Percentiles rank a stretch among this genome's conserved stretches.
Evolutionary conservation across 2,329 filamentous ascomycete genomes (phyloP).

Genomic region (Calonectria hongkongensis): DNA sequence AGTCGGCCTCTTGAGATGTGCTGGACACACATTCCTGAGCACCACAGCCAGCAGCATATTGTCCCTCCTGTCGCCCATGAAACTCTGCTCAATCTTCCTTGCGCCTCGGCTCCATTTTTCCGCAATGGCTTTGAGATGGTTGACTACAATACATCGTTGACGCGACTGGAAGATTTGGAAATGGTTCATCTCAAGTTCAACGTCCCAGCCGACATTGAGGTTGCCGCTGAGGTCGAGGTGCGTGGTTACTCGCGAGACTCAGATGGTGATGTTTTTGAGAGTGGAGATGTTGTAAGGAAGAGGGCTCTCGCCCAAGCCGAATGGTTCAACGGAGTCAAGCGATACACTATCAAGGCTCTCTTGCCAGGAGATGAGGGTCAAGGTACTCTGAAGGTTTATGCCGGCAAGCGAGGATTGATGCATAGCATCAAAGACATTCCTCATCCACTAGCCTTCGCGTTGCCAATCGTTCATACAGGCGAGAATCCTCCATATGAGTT

Average conservation of each 20-base stretch:
- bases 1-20: constrained; percentile 90
- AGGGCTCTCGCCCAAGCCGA: constrained; percentile 92
- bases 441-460: constrained; percentile 89
- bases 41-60: constrained; percentile 92
- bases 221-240: constrained; percentile 93
- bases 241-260: constrained; percentile 85
- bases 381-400: constrained; percentile 92
- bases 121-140: constrained; percentile 85
- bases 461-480: constrained; percentile 93
- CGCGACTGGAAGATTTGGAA: constrained; percentile 92
- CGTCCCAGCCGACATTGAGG: constrained; percentile 92
- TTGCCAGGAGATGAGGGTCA: constrained; percentile 94
- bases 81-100: constrained; percentile 89
- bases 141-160: constrained; percentile 92
- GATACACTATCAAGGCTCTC: constrained; percentile 94
- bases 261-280: constrained; percentile 96
- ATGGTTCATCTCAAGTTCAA: constrained; percentile 92
- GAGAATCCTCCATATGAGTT: constrained; percentile 97
- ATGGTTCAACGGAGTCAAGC: constrained; percentile 90
- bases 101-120: constrained; percentile 92
- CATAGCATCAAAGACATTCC: constrained; percentile 98
- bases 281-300: constrained; percentile 89
- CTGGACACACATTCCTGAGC: constrained; percentile 95
- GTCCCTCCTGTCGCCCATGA: constrained; percentile 92
- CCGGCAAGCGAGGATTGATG: constrained; percentile 95